phyloP scores from a whole-genome alignment of 768 basidiomycete genomes.

The Dendrothele bispora region DNA sequence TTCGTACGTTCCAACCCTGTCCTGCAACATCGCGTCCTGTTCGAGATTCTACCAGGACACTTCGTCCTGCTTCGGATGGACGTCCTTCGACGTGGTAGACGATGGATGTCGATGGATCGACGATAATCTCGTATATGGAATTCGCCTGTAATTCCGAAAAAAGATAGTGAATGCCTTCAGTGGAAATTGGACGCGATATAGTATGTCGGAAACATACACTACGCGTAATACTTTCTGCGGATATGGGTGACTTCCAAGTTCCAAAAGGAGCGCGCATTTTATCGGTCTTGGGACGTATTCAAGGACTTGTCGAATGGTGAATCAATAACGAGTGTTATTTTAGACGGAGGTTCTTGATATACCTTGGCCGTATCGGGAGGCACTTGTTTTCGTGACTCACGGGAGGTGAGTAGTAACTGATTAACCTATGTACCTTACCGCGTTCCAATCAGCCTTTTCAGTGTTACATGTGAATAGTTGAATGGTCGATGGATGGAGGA shows the following conservation, averaged over 20 bases:
- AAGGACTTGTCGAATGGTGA: too few relatives aligned
- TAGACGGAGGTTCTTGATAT: too few relatives aligned
- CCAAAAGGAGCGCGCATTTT: constrained; percentile 60
- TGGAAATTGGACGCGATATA: neutral
- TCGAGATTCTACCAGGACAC: constrained; percentile 54
- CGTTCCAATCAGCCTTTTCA: too few relatives aligned
- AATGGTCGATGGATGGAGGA: too few relatives aligned
- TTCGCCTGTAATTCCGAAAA: constrained; percentile 38
- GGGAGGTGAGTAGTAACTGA: too few relatives aligned
- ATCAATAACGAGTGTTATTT: too few relatives aligned
- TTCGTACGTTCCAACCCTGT: constrained; percentile 55
- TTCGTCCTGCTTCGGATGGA: constrained; percentile 51
- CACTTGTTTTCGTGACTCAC: too few relatives aligned
- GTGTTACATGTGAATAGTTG: too few relatives aligned
- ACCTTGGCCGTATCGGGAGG: too few relatives aligned
- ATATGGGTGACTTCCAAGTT: constrained; percentile 61
- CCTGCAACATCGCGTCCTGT: constrained; percentile 53
- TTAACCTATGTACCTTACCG: too few relatives aligned
- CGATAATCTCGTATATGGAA: constrained; percentile 42
- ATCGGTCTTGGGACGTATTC: too few relatives aligned
- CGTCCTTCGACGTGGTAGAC: constrained; percentile 62
- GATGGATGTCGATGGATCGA: constrained; percentile 46
- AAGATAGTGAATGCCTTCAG: neutral
- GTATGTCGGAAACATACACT: too few relatives aligned
- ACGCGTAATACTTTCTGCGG: constrained; percentile 50